A percentile compares a stretch with the other conserved stretches of the same genome.
Conservation (phyloP, 1,139 yeast genomes). For the Scheffersomyces cryptocercus region DNA sequence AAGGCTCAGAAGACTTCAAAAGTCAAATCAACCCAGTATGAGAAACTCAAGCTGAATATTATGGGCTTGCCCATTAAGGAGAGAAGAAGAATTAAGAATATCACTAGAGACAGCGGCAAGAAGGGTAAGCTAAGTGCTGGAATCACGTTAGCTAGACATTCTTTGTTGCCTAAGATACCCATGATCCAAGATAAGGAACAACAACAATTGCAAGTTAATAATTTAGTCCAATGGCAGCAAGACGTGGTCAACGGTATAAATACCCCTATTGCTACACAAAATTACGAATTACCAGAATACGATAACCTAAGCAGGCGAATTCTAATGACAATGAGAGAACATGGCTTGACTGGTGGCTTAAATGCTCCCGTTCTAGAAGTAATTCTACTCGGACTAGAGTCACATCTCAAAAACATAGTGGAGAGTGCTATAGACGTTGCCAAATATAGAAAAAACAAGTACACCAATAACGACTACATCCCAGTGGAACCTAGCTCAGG, state of each 20-base stretch:
- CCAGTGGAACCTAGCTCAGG: slow-evolving; percentile 17
- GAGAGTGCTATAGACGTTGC: slow-evolving; percentile 77
- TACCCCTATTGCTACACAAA: slow-evolving; percentile 77
- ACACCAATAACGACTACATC: slow-evolving; percentile 45
- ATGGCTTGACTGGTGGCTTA: slow-evolving; percentile 84
- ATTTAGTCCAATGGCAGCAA: slow-evolving; percentile 85
- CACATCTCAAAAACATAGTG: slow-evolving; percentile 70
- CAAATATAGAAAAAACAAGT: slow-evolving; percentile 56
- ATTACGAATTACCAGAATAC: slow-evolving; percentile 79
- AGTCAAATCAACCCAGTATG: slow-evolving; percentile 65
- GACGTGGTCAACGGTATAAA: slow-evolving; percentile 90
- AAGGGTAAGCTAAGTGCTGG: slow-evolving; percentile 74
- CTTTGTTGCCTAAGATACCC: slow-evolving; percentile 86
- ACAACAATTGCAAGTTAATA: slow-evolving; percentile 51
- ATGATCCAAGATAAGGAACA: slow-evolving; percentile 62
- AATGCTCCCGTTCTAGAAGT: slow-evolving; percentile 75
- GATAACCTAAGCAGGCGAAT: slow-evolving; percentile 70
- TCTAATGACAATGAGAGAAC: slow-evolving; percentile 84
- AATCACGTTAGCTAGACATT: slow-evolving; percentile 78
- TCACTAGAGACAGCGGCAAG: slow-evolving; percentile 81
- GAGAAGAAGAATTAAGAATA: slow-evolving; percentile 78
- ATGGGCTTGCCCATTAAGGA: slow-evolving; percentile 86
- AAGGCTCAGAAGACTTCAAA: slow-evolving; percentile 45
- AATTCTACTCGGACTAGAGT: slow-evolving; percentile 76
- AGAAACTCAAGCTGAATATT: slow-evolving; percentile 79